Base-by-base conservation (phyloP, 345 rosid species). In the Anastatica hierochuntica region DNA sequence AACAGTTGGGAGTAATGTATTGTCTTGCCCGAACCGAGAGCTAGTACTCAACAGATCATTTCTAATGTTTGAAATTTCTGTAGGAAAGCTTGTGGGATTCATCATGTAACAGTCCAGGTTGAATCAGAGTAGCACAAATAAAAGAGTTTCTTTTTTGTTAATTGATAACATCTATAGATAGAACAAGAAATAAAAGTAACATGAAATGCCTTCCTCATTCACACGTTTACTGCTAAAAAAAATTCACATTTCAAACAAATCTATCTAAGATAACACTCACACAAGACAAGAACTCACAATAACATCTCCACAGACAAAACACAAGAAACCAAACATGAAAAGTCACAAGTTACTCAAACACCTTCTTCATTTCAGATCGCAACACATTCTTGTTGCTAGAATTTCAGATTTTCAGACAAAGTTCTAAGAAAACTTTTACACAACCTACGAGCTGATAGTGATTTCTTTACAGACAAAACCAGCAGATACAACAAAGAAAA, bases 51-150 rank as follows among this genome's bases (percentile, higher is more conserved):
- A 33, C 77, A 82, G 26, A 54, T 90, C 13, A 58, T 90, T 26
- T 4, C 45, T 13, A 51, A 68, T 65, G 67, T 85, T 34, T 73
- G 70, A 71, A 72, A 74, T 35, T 78, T 76, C 70, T 83, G 88
- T 62, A 74, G 67, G 56, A 75, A 58, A 43, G 64, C 59, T 31
- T 60, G 67, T 57, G 74, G 75, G 64, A 80, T 90, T 67, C 70
- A 63, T 48, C 95, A 81, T 69, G 77, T 81, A 64, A 85, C 94
- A 0, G 49, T 85, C n/a, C 94, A 90, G 54, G 77, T 85, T 62
- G 97, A 90, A 75, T 43, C 70, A 46, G 60, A 62, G 18, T 63
- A 69, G 61, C 17, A 18, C 1, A 8, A 51, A 6, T 8, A 29
- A 29, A 8, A 29, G n/a, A 29, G 19, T 14, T 33, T 43, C 1